Evolutionary conservation across 1,139 yeast genomes (phyloP).

Genomic region (Candida buenavistaensis): DNA sequence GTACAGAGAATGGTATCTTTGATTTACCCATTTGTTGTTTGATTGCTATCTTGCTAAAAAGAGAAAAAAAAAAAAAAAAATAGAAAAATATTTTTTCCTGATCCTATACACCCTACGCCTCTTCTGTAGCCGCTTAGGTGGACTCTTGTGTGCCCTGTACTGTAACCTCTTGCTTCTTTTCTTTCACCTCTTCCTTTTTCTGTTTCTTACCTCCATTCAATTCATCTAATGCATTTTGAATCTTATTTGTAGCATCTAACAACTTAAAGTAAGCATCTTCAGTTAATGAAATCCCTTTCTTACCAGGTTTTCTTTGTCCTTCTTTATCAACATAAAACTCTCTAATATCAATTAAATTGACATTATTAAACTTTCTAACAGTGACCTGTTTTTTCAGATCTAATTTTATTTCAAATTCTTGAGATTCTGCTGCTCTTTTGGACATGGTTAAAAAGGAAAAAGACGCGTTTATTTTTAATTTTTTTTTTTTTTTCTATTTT

Average conservation of each 20-base stretch:
- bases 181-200: slow-evolving; percentile 8
- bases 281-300: slow-evolving; percentile 80
- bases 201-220: slow-evolving; percentile 27
- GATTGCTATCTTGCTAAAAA: neutral
- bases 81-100: neutral
- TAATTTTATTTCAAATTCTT: slow-evolving; percentile 25
- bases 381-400: slow-evolving; percentile 73
- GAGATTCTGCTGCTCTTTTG: slow-evolving; percentile 8
- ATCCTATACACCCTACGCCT: neutral
- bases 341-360: slow-evolving; percentile 71
- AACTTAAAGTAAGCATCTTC: slow-evolving; percentile 66
- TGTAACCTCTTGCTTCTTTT: slow-evolving; percentile 1
- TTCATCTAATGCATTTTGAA: slow-evolving; percentile 57
- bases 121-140: too few relatives aligned
- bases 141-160: too few relatives aligned
- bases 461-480: slow-evolving; percentile 1
- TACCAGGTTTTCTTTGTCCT: slow-evolving; percentile 69
- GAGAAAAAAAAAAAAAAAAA: neutral
- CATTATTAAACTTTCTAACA: slow-evolving; percentile 66
- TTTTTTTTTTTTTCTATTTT: neutral
- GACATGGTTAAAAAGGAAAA: slow-evolving; percentile 1
- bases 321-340: slow-evolving; percentile 71
- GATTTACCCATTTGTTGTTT: slow-evolving; percentile 2
- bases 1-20: too few relatives aligned
- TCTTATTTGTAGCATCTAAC: slow-evolving; percentile 50